Evolutionary conservation across 345 rosid genomes (phyloP).

Genomic region (Camelina laxa): DNA sequence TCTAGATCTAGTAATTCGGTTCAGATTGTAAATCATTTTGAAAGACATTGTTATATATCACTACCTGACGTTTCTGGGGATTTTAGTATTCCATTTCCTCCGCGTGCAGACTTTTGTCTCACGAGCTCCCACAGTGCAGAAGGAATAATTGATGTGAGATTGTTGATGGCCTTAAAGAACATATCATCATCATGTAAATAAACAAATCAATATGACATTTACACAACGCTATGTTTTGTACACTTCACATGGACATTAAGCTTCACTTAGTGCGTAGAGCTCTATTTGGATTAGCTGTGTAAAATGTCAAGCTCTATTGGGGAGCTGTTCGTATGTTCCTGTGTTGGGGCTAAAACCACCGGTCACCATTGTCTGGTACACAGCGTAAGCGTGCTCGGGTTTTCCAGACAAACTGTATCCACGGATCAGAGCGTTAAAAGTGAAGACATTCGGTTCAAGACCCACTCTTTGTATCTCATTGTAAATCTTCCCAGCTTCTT

Average conservation of each 20-base stretch:
- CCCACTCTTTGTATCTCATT: constrained; percentile 64
- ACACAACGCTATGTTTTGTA: constrained; percentile 41
- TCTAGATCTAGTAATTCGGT: constrained; percentile 27
- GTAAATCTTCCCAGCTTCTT: constrained; percentile 66
- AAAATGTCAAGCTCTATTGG: constrained; percentile 52
- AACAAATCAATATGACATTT: constrained; percentile 39
- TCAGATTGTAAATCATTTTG: constrained; percentile 37
- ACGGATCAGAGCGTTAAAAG: constrained; percentile 84
- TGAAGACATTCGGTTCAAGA: constrained; percentile 81
- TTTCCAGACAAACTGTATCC: constrained; percentile 76
- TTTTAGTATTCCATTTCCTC: constrained; percentile 19
- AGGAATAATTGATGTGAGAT: constrained; percentile 17
- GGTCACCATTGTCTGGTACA: constrained; percentile 79
- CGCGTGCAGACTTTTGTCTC: constrained; percentile 21
- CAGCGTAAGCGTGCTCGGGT: constrained; percentile 66
- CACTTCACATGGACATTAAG: constrained; percentile 31
- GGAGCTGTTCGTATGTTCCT: constrained; percentile 90
- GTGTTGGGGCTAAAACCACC: constrained; percentile 83
- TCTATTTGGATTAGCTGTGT: constrained; percentile 35
- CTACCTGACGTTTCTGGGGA: constrained; percentile 12
- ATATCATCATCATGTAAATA: constrained; percentile 34
- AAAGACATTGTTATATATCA: constrained; percentile 11
- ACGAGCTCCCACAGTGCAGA: constrained; percentile 29
- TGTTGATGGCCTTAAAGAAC: constrained; percentile 28
- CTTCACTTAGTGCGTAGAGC: constrained; percentile 26